Conservation (phyloP, 2,329 filamentous ascomycete species). For the Pseudopyrenochaeta lycopersici region DNA sequence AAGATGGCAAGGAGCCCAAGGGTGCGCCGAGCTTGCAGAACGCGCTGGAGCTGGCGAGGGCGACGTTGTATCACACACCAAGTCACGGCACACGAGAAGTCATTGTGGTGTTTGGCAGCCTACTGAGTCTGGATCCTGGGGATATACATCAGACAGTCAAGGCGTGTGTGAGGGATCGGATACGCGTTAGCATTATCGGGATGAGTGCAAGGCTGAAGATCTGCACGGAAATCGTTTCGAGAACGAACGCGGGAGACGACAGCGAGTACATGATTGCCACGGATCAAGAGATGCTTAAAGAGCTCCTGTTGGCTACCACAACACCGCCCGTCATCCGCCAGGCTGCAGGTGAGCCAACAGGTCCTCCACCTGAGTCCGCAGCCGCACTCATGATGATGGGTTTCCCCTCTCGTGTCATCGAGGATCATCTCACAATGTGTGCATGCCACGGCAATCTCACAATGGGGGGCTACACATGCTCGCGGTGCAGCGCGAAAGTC, state of each 20-base stretch:
- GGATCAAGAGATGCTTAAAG: conserved; percentile 85
- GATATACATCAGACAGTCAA: conserved; percentile 93
- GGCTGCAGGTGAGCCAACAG: conserved; percentile 44
- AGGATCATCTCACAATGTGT: conserved; percentile 77
- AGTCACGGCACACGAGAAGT: conserved; percentile 93
- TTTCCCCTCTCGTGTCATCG: conserved; percentile 87
- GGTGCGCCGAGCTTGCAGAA: conserved; percentile 77
- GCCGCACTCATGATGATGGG: conserved; percentile 90
- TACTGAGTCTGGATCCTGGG: conserved; percentile 89
- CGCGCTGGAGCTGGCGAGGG: conserved; percentile 92
- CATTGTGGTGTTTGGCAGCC: conserved; percentile 88
- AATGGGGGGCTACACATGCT: conserved; percentile 88
- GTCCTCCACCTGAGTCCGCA: conserved; percentile 51
- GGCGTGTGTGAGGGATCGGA: conserved; percentile 79
- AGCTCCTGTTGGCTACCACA: conserved; percentile 87
- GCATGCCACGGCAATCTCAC: conserved; percentile 88
- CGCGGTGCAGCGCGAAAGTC: conserved; percentile 86
- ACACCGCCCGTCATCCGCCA: conserved; percentile 86
- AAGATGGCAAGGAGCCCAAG: conserved; percentile 67
- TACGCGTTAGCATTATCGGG: conserved; percentile 88
- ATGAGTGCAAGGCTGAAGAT: conserved; percentile 92
- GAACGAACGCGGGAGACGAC: conserved; percentile 83
- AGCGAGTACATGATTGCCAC: conserved; percentile 83
- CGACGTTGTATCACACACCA: conserved; percentile 90
- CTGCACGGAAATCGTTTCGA: conserved; percentile 86